Conservation (phyloP, 352 stramenopile species). For the Phytopythium montanum region DNA sequence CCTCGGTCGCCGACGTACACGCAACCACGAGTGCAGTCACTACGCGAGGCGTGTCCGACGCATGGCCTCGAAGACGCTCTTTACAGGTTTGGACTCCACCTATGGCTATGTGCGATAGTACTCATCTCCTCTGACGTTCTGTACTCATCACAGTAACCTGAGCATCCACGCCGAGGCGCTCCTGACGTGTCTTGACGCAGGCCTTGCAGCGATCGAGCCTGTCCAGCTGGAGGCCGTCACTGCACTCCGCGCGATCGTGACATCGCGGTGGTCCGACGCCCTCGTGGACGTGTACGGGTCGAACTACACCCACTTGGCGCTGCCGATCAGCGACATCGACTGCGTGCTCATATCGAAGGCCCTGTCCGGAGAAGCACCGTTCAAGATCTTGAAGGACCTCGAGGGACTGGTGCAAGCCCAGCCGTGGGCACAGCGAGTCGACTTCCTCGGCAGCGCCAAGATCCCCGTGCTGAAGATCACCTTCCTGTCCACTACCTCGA, state of each 20-base stretch:
- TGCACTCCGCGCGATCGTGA: constrained; percentile 39
- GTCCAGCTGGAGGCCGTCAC: constrained; percentile 49
- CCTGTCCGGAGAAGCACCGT: constrained; percentile 65
- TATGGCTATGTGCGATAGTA: neutral
- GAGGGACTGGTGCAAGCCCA: constrained; percentile 77
- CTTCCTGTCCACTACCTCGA: constrained; percentile 26
- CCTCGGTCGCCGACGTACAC: neutral
- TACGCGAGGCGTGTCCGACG: neutral
- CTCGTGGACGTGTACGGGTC: constrained; percentile 96
- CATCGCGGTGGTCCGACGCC: constrained; percentile 81
- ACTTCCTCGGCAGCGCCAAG: constrained; percentile 92
- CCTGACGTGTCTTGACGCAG: constrained; percentile 41
- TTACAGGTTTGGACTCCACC: constrained; percentile 11
- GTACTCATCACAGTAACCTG: constrained; percentile 26
- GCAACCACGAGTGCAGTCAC: neutral
- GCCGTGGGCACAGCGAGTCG: constrained; percentile 81
- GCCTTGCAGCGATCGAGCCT: constrained; percentile 29
- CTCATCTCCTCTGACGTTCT: neutral
- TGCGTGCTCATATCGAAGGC: constrained; percentile 92
- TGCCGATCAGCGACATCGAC: constrained; percentile 96
- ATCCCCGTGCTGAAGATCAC: constrained; percentile 96
- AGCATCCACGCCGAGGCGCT: constrained; percentile 52
- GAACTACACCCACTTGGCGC: constrained; percentile 93
- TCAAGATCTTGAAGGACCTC: constrained; percentile 88
- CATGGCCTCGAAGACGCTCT: constrained; percentile 21